Evolutionary conservation across 805 yeast species (phyloP).

Genomic region (Saccharomycopsis amapae): DNA sequence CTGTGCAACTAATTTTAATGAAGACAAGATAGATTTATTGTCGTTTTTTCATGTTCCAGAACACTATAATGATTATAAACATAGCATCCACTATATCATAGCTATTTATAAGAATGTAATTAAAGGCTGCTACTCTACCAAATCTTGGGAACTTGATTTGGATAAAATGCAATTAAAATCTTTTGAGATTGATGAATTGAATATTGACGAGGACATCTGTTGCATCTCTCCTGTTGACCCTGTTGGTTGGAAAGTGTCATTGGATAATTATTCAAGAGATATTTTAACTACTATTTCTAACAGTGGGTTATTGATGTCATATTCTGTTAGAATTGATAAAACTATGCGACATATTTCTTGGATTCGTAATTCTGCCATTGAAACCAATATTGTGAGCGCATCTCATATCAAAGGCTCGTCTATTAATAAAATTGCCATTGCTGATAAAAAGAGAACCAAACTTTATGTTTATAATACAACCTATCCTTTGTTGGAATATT

Average conservation of each 20-base stretch:
- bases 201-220: conserved; percentile 30
- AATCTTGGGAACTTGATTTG: conserved; percentile 37
- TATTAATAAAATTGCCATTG: conserved; percentile 65
- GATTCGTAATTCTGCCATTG: conserved; percentile 42
- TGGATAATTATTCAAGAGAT: conserved; percentile 33
- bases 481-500: conserved; percentile 59
- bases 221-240: conserved; percentile 61
- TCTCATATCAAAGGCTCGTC: conserved; percentile 66
- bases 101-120: conserved; percentile 42
- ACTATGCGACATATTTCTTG: conserved; percentile 35
- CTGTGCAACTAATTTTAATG: background rate
- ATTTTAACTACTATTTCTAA: conserved; percentile 54
- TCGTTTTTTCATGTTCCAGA: conserved; percentile 20
- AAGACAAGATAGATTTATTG: background rate
- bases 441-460: conserved; percentile 43
- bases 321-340: conserved; percentile 33
- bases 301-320: conserved; percentile 43
- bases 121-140: conserved; percentile 27
- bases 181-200: conserved; percentile 34
- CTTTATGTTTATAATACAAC: conserved; percentile 77
- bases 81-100: conserved; percentile 39
- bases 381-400: conserved; percentile 49
- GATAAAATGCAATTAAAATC: conserved; percentile 25
- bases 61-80: conserved; percentile 15
- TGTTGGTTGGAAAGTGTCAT: conserved; percentile 43